Evolutionary conservation across 2,329 filamentous ascomycete species (phyloP).

Genomic region (Aspergillus ibericus): DNA sequence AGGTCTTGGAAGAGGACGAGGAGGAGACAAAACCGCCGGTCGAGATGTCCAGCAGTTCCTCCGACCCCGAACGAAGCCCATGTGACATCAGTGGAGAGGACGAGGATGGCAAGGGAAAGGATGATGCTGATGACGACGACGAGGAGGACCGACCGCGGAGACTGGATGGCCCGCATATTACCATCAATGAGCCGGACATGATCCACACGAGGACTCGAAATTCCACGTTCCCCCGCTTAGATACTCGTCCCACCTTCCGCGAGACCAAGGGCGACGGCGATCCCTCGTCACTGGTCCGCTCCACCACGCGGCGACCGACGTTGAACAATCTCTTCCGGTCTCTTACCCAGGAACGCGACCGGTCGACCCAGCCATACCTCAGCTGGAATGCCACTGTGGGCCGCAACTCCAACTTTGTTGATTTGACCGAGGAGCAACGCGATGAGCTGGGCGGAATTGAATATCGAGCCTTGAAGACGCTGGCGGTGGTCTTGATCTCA

Average conservation of each 20-base stretch:
- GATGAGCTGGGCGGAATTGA: conserved; percentile 96
- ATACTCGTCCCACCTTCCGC: conserved; percentile 36
- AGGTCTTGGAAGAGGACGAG: conserved; percentile 54
- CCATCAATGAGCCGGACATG: conserved; percentile 49
- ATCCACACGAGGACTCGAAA: conserved; percentile 34
- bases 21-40: conserved; percentile 25
- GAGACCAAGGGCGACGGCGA: conserved; percentile 34
- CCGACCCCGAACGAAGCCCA: conserved; percentile 19
- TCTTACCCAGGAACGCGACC: conserved; percentile 37
- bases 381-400: conserved; percentile 92
- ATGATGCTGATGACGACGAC: conserved; percentile 15
- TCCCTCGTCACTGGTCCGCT: conserved; percentile 23
- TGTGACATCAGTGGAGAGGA: conserved; percentile 1
- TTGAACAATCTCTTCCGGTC: conserved; percentile 37
- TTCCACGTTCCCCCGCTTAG: conserved; percentile 40
- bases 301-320: conserved; percentile 31
- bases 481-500: conserved; percentile 71
- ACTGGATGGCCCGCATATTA: conserved; percentile 44
- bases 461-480: conserved; percentile 84
- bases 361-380: conserved; percentile 75
- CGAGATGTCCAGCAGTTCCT: conserved; percentile 26
- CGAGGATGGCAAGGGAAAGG: conserved; percentile 14
- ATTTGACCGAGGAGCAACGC: conserved; percentile 83
- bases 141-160: conserved; percentile 18
- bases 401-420: conserved; percentile 88